phyloP scores from a whole-genome alignment of 108 stramenopile genomes.

The Skeletonema costatum region DNA sequence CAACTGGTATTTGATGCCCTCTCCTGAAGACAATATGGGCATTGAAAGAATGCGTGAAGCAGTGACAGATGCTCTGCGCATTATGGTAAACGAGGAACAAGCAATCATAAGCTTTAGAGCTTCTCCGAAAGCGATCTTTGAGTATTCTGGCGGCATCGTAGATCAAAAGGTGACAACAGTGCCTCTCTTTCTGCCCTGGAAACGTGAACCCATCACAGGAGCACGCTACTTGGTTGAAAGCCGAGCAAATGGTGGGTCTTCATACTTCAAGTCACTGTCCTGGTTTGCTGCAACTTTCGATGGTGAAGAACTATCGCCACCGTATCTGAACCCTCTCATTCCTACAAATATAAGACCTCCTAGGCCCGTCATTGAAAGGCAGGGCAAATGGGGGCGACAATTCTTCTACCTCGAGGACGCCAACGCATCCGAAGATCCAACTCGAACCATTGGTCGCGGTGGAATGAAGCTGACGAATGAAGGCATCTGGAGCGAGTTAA shows the following conservation, averaged over 20 bases:
- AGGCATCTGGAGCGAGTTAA: conserved; percentile 25
- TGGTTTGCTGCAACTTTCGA: conserved; percentile 59
- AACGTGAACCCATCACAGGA: conserved; percentile 57
- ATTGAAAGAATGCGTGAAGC: conserved; percentile 42
- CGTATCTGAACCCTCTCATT: conserved; percentile 70
- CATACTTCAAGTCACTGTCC: conserved; percentile 48
- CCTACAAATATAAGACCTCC: conserved; percentile 57
- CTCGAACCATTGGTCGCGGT: not conserved
- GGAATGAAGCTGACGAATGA: conserved; percentile 45
- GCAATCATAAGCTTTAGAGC: conserved; percentile 67
- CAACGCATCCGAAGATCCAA: conserved; percentile 10
- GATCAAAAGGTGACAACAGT: conserved; percentile 54
- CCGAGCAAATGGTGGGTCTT: conserved; percentile 36
- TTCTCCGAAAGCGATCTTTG: conserved; percentile 54
- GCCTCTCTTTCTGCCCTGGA: conserved; percentile 59
- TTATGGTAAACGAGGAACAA: conserved; percentile 59
- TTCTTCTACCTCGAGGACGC: conserved; percentile 44
- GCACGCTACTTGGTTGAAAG: conserved; percentile 63
- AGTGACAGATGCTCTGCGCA: conserved; percentile 42
- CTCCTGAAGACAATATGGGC: conserved; percentile 43
- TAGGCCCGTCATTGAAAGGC: conserved; percentile 41
- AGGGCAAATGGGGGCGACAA: conserved; percentile 23
- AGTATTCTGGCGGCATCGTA: conserved; percentile 24
- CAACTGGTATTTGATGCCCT: conserved; percentile 65
- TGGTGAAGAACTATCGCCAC: conserved; percentile 61